Evolutionary conservation across 106 monocot genomes (phyloP), one percentile per base, ranked within the genome.

Genomic region (Chionographis japonica): DNA sequence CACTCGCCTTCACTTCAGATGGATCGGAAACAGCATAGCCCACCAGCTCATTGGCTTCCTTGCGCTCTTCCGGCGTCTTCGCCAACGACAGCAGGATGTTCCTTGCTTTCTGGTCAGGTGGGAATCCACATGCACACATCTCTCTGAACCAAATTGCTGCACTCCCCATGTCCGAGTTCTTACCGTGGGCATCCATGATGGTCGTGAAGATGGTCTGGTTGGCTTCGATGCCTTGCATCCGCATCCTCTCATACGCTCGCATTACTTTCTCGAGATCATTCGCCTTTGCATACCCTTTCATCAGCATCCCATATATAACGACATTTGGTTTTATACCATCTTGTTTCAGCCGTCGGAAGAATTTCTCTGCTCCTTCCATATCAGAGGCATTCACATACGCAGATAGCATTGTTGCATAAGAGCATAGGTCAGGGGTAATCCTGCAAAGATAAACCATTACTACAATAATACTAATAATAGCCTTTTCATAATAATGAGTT

Each of bases 111-210:
- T 87, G 79, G 67, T 98, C 97, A 17, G 92, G 89, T 67, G 78
- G 77, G 52, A 83, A 71, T n/a, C 90, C 92, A 58, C 74, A 65
- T 37, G 80, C 77, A 15, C 15, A 52, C 92, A 98, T 92, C 79
- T 98, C 89, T 56, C 87, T 98, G 65, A 78, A 98, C 97, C 97
- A 98, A 63, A 84, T 36, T 18, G 84, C 83, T 39, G 92, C 84
- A 63, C 81, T 85, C 20, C 74, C 92, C 76, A 98, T 93, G 74
- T 90, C 92, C 0, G 84, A 80, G 51, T 83, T 87, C 78, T 85
- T 98, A 12, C 97, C 97, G 68, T 90, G 81, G 2, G 79, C 86
- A 77, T 98, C 97, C 92, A 98, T 98, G 61, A 98, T 83, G 3
- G 80, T 98, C 9, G 97, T 98, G 50, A 87, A 88, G 37, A 98